Conservation (phyloP, 257 asterid species). For the Galeopsis tetrahit region DNA sequence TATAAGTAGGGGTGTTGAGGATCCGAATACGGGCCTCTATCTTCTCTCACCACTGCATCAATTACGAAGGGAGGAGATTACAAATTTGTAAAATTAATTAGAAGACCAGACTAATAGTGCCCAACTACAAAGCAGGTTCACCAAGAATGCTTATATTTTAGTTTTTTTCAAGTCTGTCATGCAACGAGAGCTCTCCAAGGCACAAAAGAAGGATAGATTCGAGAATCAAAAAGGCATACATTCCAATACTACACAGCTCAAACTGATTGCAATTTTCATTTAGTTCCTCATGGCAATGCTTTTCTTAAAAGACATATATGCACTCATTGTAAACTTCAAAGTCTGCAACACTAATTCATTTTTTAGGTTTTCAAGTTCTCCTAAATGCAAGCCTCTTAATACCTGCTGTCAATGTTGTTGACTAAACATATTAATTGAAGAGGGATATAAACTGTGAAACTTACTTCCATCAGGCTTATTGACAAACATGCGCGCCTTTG, state of each 20-base stretch:
- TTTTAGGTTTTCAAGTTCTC: not conserved
- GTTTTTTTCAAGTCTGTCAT: not conserved
- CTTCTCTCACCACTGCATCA: conserved; percentile 87
- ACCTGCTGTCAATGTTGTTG: conserved; percentile 18
- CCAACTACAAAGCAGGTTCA: not conserved
- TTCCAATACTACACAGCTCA: not conserved
- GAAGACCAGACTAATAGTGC: not conserved
- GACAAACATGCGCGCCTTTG: conserved; percentile 95
- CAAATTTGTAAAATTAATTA: conserved; percentile 6
- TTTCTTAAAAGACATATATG: not conserved
- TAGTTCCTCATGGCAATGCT: conserved; percentile 8
- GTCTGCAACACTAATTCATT: not conserved
- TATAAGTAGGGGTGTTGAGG: conserved; percentile 97
- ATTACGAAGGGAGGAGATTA: conserved; percentile 1
- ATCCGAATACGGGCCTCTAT: conserved; percentile 87
- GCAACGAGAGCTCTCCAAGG: no score
- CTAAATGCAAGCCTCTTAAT: conserved; percentile 6
- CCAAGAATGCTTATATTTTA: not conserved
- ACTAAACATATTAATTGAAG: conserved; percentile 8
- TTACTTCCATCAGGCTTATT: conserved; percentile 99
- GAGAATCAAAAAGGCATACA: not conserved
- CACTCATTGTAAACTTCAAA: not conserved
- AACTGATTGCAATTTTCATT: conserved; percentile 1
- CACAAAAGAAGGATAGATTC: not conserved
- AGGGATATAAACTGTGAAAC: conserved; percentile 33